Evolutionary conservation across 2,329 filamentous ascomycete genomes (phyloP), one percentile per base, ranked within the genome.

Genomic region (Venturia carpophila): DNA sequence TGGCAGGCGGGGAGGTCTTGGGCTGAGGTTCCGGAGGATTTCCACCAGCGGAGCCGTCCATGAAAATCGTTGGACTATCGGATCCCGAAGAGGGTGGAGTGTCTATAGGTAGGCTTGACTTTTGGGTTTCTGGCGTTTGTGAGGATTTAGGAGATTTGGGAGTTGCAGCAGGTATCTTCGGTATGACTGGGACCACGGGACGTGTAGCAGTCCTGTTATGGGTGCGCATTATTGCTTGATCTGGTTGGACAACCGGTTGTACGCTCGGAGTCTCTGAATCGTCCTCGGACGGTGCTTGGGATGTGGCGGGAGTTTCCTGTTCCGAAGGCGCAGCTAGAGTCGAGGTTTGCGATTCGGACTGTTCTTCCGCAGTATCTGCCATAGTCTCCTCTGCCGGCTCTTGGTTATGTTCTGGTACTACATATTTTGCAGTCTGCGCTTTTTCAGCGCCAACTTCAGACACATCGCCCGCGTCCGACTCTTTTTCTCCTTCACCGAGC

Each of bases 291-390:
- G 82, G 82, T 52, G 81, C 80, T 66, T 84, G 80, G 10, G 84
- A 85, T 10, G 83, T 83, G 3, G 80, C 79, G 11, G 84, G 84
- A 1, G 84, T 86, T 67, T 84, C 83, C 7, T 76, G 71, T 73
- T 81, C 78, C 17, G 79, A 80, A 9, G 75, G 73, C 15, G 75
- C 75, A 37, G 79, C 76, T 13, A 77, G 71, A 15, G 78, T 79
- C 2, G 78, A 79, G 10, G 75, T 72, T 64, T 79, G 77, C 0
- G 78, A 79, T 62, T 75, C 73, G 37, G 68, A 65, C 69, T 73
- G 69, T 43, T 71, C 73, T 21, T 58, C 73, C 4, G 69, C 43
- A 9, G 64, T 65, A 37, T 68, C 73, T 47, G 68, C 65, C 10
- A 66, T n/a, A 27, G 69, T 37, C 37, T 30, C 39, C 63, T 69